A percentile compares a stretch with the other conserved stretches of the same genome.
Conservation (phyloP, 345 rosid species). For the Cardiospermum halicacabum region DNA sequence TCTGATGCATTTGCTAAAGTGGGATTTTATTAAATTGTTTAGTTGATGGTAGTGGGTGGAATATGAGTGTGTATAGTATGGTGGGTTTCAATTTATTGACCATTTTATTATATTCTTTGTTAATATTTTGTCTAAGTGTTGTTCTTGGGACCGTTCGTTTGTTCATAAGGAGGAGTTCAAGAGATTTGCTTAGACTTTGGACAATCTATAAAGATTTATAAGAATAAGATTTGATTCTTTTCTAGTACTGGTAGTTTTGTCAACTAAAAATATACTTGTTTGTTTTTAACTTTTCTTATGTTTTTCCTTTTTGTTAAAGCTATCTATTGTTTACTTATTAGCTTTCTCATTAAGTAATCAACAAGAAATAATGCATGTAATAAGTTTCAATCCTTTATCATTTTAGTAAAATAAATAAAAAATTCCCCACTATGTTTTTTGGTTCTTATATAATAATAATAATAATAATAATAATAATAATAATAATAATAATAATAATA, state of each 20-base stretch:
- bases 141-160: slow-evolving; percentile 20
- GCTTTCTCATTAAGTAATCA: background rate
- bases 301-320: background rate
- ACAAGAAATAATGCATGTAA: background rate
- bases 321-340: background rate
- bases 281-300: background rate
- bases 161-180: slow-evolving; percentile 15
- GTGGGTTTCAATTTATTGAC: slow-evolving; percentile 47
- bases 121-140: slow-evolving; percentile 23
- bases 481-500: too few relatives aligned
- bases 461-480: too few relatives aligned
- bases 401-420: too few relatives aligned
- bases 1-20: slow-evolving; percentile 15
- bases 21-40: slow-evolving; percentile 3
- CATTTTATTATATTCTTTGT: slow-evolving; percentile 30
- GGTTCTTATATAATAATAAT: too few relatives aligned
- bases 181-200: slow-evolving; percentile 27
- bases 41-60: slow-evolving; percentile 34
- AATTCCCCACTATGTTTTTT: too few relatives aligned
- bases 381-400: too few relatives aligned
- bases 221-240: slow-evolving; percentile 19
- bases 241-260: background rate
- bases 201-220: slow-evolving; percentile 19
- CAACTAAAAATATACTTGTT: background rate
- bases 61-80: slow-evolving; percentile 32